Percentiles rank a stretch among this genome's conserved stretches.
These are phyloP conservation scores for Kluyveromyces lactis DNA, from an alignment of 805 yeast species.

Conservation along the genomic window DNA sequence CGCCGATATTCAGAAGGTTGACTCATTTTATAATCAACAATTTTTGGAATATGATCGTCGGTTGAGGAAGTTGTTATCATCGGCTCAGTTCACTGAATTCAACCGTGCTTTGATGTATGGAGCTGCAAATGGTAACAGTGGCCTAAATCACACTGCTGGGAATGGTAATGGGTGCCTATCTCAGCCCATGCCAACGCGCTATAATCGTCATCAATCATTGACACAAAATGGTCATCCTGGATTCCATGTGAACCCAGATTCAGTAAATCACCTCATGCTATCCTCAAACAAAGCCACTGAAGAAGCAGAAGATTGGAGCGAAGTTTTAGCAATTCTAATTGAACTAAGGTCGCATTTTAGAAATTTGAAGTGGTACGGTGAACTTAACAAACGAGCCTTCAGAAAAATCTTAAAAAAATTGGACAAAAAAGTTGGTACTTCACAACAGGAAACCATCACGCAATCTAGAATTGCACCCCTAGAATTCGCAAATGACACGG, in stretches of 20 bases:
- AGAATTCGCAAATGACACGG: slow-evolving; percentile 68
- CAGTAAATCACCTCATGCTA: background rate
- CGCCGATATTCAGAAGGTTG: slow-evolving; percentile 73
- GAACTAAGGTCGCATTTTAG: slow-evolving; percentile 71
- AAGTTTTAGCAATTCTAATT: slow-evolving; percentile 55
- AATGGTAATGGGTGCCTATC: slow-evolving; percentile 3
- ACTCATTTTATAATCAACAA: slow-evolving; percentile 66
- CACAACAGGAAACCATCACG: slow-evolving; percentile 48
- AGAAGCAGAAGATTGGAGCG: slow-evolving; percentile 43
- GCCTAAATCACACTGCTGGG: slow-evolving; percentile 3
- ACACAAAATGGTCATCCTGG: background rate
- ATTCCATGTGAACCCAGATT: background rate
- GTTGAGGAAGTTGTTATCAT: slow-evolving; percentile 38
- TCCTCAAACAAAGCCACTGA: slow-evolving; percentile 9
- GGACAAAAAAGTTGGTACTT: slow-evolving; percentile 72
- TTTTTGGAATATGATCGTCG: slow-evolving; percentile 68
- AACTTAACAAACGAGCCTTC: slow-evolving; percentile 83
- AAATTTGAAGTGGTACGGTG: slow-evolving; percentile 90
- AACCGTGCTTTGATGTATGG: slow-evolving; percentile 1
- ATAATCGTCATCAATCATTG: background rate
- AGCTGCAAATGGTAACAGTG: background rate
- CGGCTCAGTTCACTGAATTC: slow-evolving; percentile 21
- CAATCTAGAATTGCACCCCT: slow-evolving; percentile 62
- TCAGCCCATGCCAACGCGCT: slow-evolving; percentile 1
- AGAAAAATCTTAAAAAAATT: slow-evolving; percentile 81